Percentiles rank a stretch among this genome's conserved stretches.
Conservation (phyloP, 2,329 filamentous ascomycete species). For the Cladosporium phlei region DNA sequence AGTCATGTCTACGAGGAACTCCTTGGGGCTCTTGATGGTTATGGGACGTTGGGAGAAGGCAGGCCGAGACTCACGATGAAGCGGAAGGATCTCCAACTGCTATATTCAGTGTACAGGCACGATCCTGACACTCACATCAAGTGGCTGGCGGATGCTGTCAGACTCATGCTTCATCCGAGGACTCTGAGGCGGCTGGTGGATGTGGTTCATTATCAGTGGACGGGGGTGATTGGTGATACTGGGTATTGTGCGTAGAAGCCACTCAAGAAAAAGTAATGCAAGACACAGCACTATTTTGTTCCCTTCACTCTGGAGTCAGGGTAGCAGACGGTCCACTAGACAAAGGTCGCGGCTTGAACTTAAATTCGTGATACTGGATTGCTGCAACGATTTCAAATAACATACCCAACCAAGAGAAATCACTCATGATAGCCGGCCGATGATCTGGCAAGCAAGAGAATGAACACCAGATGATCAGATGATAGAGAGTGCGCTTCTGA, state of each 20-base stretch:
- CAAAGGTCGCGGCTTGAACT: too few relatives aligned
- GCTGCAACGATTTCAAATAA: too few relatives aligned
- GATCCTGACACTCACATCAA: neutral
- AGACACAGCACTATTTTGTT: too few relatives aligned
- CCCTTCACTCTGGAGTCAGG: too few relatives aligned
- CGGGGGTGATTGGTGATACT: neutral
- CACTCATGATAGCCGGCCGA: too few relatives aligned
- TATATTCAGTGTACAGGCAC: neutral
- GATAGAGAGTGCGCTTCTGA: too few relatives aligned
- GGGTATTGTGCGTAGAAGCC: neutral
- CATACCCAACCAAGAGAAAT: too few relatives aligned
- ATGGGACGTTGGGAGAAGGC: neutral
- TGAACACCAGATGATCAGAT: too few relatives aligned
- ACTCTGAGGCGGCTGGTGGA: slow-evolving; percentile 4
- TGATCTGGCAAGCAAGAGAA: too few relatives aligned
- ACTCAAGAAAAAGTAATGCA: neutral
- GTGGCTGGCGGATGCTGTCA: slow-evolving; percentile 1
- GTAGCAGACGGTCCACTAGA: too few relatives aligned
- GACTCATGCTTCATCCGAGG: neutral
- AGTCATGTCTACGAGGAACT: neutral
- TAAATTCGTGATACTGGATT: too few relatives aligned
- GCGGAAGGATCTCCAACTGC: slow-evolving; percentile 4
- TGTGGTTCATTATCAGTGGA: slow-evolving; percentile 4
- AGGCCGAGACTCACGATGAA: neutral
- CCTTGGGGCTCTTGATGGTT: neutral